Percentiles rank a stretch among this genome's conserved stretches.
Evolutionary conservation across 2,329 filamentous ascomycete species (phyloP).

Genomic region (Apiospora marii): DNA sequence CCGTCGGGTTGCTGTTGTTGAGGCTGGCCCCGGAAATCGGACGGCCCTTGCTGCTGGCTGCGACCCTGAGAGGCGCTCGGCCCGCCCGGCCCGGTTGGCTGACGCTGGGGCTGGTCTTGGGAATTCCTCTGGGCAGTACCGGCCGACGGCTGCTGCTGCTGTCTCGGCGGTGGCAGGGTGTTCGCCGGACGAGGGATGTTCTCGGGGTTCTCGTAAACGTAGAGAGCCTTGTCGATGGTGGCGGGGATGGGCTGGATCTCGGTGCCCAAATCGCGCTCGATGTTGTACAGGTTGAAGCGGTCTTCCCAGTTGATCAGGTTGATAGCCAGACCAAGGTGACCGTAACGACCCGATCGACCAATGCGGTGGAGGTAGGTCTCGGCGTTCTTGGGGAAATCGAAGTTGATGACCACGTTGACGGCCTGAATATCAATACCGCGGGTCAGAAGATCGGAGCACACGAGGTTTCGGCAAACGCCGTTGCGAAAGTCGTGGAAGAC

Average conservation of each 20-base stretch:
- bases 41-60: constrained; percentile 35
- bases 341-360: constrained; percentile 95
- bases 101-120: constrained; percentile 38
- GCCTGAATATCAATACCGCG: constrained; percentile 99
- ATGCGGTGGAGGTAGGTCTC: constrained; percentile 99
- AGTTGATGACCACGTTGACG: constrained; percentile 99
- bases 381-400: constrained; percentile 99
- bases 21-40: constrained; percentile 37
- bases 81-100: constrained; percentile 28
- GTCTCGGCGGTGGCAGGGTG: constrained; percentile 43
- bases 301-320: constrained; percentile 99
- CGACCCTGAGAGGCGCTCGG: constrained; percentile 35
- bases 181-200: constrained; percentile 85
- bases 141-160: constrained; percentile 31
- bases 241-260: constrained; percentile 97
- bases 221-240: constrained; percentile 95
- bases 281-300: constrained; percentile 98
- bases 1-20: constrained; percentile 39
- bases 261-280: constrained; percentile 95
- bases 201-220: constrained; percentile 97
- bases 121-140: constrained; percentile 37
- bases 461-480: constrained; percentile 95
- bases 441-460: constrained; percentile 96
- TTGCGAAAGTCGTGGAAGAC: constrained; percentile 99
- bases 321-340: constrained; percentile 95